A percentile compares a stretch with the other conserved stretches of the same genome.
phyloP scores from a whole-genome alignment of 2,329 filamentous ascomycete genomes.

The Cladosporium velox region DNA sequence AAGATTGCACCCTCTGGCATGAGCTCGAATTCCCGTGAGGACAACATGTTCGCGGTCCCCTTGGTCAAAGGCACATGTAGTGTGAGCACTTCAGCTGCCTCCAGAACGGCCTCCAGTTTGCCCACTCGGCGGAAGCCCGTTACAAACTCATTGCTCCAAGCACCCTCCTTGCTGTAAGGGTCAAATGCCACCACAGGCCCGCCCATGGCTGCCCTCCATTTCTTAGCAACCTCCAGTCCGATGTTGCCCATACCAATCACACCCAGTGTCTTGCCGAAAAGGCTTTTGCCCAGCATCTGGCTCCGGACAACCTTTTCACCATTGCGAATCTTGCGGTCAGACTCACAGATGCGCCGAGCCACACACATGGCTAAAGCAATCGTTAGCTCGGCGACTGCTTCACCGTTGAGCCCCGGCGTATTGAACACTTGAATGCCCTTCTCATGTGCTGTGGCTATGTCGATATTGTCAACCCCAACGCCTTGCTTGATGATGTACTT shows the following conservation, averaged over 20 bases:
- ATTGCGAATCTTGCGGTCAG: conserved; percentile 30
- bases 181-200: conserved; percentile 40
- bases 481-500: conserved; percentile 50
- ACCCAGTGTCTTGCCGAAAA: conserved; percentile 40
- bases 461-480: conserved; percentile 51
- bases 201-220: conserved; percentile 39
- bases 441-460: conserved; percentile 46
- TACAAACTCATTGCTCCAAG: conserved; percentile 27
- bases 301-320: conserved; percentile 33
- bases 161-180: conserved; percentile 33
- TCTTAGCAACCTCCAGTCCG: conserved; percentile 39
- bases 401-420: conserved; percentile 48
- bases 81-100: conserved; percentile 38
- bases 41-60: conserved; percentile 37
- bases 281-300: conserved; percentile 33
- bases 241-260: conserved; percentile 46
- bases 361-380: conserved; percentile 38
- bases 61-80: conserved; percentile 39
- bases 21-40: conserved; percentile 28
- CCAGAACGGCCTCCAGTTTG: conserved; percentile 38
- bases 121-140: conserved; percentile 23
- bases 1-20: conserved; percentile 38
- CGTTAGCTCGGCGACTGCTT: conserved; percentile 41
- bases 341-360: conserved; percentile 35
- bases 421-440: conserved; percentile 51